Evolutionary conservation across 2,329 filamentous ascomycete species (phyloP), one percentile per base, ranked within the genome.

Genomic region (Arthroderma sp.): DNA sequence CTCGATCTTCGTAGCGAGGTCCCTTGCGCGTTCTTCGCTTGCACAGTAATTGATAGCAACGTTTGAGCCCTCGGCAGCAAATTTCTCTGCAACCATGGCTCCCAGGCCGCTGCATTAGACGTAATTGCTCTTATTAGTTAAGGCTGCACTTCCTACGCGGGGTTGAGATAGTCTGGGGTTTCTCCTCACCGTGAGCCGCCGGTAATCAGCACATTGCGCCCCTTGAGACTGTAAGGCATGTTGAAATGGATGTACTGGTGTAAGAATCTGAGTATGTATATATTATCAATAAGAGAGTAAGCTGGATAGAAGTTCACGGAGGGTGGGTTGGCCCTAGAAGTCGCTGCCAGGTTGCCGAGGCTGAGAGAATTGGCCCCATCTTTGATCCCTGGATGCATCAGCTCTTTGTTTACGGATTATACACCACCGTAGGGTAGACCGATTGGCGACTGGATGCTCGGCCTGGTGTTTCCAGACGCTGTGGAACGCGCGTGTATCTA

Each of bases 21-120:
- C 71, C 44, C 81, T 72, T 4, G 87, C 88, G 1, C 81, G 77
- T 17, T 78, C 76, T 37, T 74, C 69, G 67, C 81, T 83, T 61
- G 77, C 81, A 70, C 79, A 76, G 70, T 89, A 91, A 72, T 91
- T 91, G 67, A 93, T 79, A 7, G 82, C 81, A 8, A 91, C 74
- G 58, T 86, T 84, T 66, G 80, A 81, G 51, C 86, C 85, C 64
- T 84, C 77, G 21, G 77, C 72, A 7, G 86, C 86, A 64, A 91
- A 88, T 33, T 83, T 81, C 57, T 80, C 78, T 39, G 79, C 80
- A 2, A 87, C 77, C 2, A 84, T 76, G 44, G 85, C 87, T 37
- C 88, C 88, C 33, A 91, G 79, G 2, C 87, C 88, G 62, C 87
- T 82, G 58, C 77, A 57, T 55, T 43, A 51, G 11, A 15, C 37